Base-by-base conservation (phyloP, 192 early-diverging fungal genomes). In the Allomyces arbusculus region DNA sequence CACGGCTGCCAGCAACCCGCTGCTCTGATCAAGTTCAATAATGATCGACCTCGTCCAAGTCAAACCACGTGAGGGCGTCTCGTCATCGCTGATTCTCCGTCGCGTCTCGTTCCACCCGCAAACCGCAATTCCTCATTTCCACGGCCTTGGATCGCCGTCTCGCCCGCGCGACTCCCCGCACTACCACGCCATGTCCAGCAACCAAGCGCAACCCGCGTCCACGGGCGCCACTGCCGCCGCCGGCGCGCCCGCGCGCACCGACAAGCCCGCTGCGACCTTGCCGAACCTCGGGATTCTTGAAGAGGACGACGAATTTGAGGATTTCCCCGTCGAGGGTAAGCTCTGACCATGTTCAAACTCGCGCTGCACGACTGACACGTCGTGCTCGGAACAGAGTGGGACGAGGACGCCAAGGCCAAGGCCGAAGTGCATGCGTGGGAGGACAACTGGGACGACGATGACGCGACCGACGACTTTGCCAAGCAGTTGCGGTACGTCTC, bases 271-370 rank as follows among this genome's bases (percentile, higher is more conserved):
- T 16, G 65, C 50, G 65, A 40, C 33, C 33, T 68, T 68, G 61
- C 80, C 87, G 33, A 82, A 84, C 62, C 69, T 87, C 20, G 79
- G 81, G 23, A 77, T 79, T n/a, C 75, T 92, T 55, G 88, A 90
- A 70, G 90, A 92, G 65, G 91, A 94, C 78, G 91, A 94, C 69
- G 91, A 94, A 69, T 94, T 94, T 77, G 90, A 94, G 71, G 91
- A 94, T 73, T 94, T 94, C 77, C 77, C 79, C 62, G 80, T 78
- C 25, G 89, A 94, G 79, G 85, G 90, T 90, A 78, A 61, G 67
- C 33, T 16, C 23, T 11, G 19, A 62, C 25, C 28, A n/a, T 19
- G 61, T 45, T 28, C 0, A 1, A 64, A 23, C 0, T 28, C n/a
- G 11, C n/a, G 19, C 11, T 63, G 61, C 14, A 23, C 2, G 33